phyloP scores from a whole-genome alignment of 164 flowering plant species.

The Annona cherimola region DNA sequence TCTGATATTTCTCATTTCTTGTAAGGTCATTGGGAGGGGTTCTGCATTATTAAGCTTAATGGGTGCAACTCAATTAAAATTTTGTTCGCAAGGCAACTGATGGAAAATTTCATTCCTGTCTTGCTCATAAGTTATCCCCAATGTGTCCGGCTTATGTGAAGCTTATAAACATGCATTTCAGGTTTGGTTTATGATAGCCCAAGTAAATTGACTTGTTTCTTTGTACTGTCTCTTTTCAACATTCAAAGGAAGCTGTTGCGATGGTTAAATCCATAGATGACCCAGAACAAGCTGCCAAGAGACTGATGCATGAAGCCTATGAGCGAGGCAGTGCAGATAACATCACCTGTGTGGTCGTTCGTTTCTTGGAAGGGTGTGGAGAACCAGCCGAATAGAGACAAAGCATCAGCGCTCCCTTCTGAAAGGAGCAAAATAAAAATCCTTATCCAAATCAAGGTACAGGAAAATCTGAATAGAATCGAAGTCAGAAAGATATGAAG shows the following conservation, averaged over 20 bases:
- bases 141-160: not conserved
- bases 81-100: not conserved
- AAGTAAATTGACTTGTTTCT: not conserved
- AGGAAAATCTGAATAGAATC: not conserved
- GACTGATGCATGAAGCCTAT: slow-evolving; percentile 77
- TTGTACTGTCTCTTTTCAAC: not conserved
- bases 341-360: slow-evolving; percentile 88
- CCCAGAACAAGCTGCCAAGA: slow-evolving; percentile 77
- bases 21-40: no score
- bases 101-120: not conserved
- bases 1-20: no score
- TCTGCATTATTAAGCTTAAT: not conserved
- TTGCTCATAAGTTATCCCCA: not conserved
- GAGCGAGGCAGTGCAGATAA: slow-evolving; percentile 95
- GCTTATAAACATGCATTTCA: not conserved
- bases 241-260: slow-evolving; percentile 73
- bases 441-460: not conserved
- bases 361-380: slow-evolving; percentile 53
- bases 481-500: not conserved
- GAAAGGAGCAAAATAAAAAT: not conserved
- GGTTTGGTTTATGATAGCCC: not conserved
- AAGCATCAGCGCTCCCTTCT: not conserved
- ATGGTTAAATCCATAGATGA: slow-evolving; percentile 72
- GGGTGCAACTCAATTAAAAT: not conserved
- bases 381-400: not conserved